phyloP scores from a whole-genome alignment of 495 filamentous ascomycete genomes.

The Penicillium cataractarum region DNA sequence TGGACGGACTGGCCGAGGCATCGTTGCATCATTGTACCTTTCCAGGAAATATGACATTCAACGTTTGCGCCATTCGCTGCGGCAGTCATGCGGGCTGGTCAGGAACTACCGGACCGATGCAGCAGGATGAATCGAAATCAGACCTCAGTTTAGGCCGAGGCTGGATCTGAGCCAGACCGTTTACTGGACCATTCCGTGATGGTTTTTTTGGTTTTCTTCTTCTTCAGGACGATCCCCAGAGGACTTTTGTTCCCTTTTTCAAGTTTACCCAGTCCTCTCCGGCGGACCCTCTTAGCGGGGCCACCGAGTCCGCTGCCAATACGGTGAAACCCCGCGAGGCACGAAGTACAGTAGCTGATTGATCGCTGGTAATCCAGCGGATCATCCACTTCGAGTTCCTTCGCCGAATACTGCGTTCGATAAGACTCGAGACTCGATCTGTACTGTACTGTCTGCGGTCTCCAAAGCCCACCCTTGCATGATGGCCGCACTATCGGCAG shows the following conservation, averaged over 20 bases:
- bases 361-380: not conserved
- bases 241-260: not conserved
- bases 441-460: too few species aligned
- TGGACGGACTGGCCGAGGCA: not conserved
- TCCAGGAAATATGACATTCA: not conserved
- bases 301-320: constrained; percentile 1
- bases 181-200: not conserved
- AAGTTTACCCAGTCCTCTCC: not conserved
- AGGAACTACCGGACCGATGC: not conserved
- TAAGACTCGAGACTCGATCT: too few species aligned
- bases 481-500: constrained; percentile 17
- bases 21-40: not conserved
- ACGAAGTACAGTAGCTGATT: too few species aligned
- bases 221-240: not conserved
- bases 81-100: not conserved
- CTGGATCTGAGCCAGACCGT: not conserved
- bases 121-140: not conserved
- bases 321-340: not conserved
- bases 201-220: not conserved
- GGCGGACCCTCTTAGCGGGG: not conserved
- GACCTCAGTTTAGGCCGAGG: not conserved
- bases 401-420: not conserved
- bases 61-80: not conserved
- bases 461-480: constrained; percentile 27
- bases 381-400: not conserved